Evolutionary conservation across 345 rosid species (phyloP), one percentile per base, ranked within the genome.

Genomic region (Kernera saxatilis): DNA sequence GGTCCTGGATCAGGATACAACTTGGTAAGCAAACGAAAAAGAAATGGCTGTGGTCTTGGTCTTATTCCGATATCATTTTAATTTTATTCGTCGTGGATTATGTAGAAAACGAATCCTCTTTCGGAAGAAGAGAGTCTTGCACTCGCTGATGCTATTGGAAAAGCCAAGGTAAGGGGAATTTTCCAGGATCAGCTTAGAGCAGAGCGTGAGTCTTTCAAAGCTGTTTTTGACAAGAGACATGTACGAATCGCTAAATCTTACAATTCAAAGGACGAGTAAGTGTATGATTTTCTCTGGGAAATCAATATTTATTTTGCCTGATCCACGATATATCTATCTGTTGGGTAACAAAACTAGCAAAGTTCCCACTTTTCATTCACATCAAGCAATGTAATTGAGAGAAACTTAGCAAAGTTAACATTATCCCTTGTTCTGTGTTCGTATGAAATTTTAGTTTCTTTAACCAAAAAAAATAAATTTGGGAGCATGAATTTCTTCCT

Each of bases 1-100:
- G 97, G 98, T 68, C 92, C 92, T 0, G 97, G 98, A 61, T 82
- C 92, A 33, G 98, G 98, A 74, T 93, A 93, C 79, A 90, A 93
- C 79, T 67, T 84, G 97, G 93, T 88, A 36, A 77, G 88, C 83
- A 64, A 11, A 6, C 51, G 12, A 14, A 27, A 2, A 36, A 29
- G 3, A 36, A 62, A n/a, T 26, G 43, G 18, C 11, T 62, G n/a
- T 26, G 56, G 39, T 62, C 27, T 51, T 51, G 8, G 6, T 35
- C 59, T 49, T 7, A 26, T 64, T 10, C 41, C 26, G 9, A 4
- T 4, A 18, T 13, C 9, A 5, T 32, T 18, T 46, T 18, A 22
- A 25, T 32, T 22, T 23, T 14, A n/a, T 32, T 22, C 1, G 22
- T 61, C 6, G 40, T 23, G 46, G 3, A 52, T 53, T 23, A 27